Evolutionary conservation across 768 basidiomycete species (phyloP).

Genomic region (Mycena sanguinolenta): DNA sequence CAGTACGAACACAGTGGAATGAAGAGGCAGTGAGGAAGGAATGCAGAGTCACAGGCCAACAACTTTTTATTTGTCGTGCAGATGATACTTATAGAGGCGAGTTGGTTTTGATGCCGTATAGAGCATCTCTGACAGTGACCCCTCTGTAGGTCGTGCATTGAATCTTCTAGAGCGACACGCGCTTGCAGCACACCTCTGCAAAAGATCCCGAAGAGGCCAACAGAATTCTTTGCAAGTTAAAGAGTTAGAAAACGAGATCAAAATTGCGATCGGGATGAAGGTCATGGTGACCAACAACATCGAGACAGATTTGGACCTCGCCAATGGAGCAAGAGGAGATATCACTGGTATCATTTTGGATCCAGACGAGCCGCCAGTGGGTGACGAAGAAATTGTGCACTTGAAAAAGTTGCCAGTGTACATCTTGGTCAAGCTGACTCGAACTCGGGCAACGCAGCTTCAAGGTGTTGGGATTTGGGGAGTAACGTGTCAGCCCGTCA

Average conservation of each 20-base stretch:
- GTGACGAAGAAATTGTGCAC: slow-evolving; percentile 31
- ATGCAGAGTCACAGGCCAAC: background rate
- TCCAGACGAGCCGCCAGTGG: slow-evolving; percentile 41
- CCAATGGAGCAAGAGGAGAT: slow-evolving; percentile 52
- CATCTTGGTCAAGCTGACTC: slow-evolving; percentile 45
- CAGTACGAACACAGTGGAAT: too few species aligned
- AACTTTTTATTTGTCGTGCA: background rate
- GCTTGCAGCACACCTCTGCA: background rate
- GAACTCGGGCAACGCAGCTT: background rate
- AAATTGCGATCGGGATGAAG: slow-evolving; percentile 49
- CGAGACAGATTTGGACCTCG: slow-evolving; percentile 54
- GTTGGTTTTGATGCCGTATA: too few species aligned
- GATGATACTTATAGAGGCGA: background rate
- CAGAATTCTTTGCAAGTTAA: background rate
- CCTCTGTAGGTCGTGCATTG: background rate
- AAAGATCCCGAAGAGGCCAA: too few species aligned
- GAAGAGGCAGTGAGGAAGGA: background rate
- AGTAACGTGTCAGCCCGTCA: too few species aligned
- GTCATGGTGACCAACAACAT: slow-evolving; percentile 56
- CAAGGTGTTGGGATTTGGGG: too few species aligned
- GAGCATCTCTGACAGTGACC: too few species aligned
- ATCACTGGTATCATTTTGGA: slow-evolving; percentile 51
- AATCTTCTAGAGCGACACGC: background rate
- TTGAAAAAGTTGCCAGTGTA: slow-evolving; percentile 46
- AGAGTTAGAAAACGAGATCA: slow-evolving; percentile 4